These are phyloP conservation scores for Neurospora sp. DNA, from an alignment of 495 filamentous ascomycete genomes.

Conservation along the genomic window DNA sequence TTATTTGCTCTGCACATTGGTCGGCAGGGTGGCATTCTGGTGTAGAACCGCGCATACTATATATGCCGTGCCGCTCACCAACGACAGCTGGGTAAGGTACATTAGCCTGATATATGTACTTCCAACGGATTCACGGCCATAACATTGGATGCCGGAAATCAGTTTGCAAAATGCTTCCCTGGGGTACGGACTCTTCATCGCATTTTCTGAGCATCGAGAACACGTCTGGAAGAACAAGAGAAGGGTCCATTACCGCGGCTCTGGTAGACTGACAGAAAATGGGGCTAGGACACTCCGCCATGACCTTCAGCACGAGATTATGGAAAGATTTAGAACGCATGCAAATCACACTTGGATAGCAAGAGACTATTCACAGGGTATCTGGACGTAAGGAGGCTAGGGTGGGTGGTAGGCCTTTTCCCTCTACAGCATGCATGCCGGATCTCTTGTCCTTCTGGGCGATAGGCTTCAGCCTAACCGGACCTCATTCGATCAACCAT, in stretches of 20 bases:
- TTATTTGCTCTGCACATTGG: background rate
- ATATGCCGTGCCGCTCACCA: background rate
- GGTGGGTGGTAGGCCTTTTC: background rate
- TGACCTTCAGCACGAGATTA: accelerated
- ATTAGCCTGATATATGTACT: background rate
- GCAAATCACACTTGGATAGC: background rate
- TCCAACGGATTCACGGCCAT: background rate
- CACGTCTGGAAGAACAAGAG: background rate
- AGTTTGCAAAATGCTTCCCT: background rate
- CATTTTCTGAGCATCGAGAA: background rate
- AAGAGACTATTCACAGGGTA: background rate
- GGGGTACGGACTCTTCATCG: accelerated
- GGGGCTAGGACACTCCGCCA: background rate
- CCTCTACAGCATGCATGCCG: background rate
- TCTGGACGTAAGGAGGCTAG: background rate
- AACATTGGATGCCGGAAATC: background rate
- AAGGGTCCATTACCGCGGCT: background rate
- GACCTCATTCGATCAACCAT: background rate
- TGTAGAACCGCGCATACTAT: background rate
- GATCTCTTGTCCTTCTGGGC: background rate
- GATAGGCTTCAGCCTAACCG: background rate
- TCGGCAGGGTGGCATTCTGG: background rate
- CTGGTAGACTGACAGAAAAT: background rate
- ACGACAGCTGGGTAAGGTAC: background rate
- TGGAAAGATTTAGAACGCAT: background rate